Conservation (phyloP, 805 yeast genomes). For the Nematodospora valgi region DNA sequence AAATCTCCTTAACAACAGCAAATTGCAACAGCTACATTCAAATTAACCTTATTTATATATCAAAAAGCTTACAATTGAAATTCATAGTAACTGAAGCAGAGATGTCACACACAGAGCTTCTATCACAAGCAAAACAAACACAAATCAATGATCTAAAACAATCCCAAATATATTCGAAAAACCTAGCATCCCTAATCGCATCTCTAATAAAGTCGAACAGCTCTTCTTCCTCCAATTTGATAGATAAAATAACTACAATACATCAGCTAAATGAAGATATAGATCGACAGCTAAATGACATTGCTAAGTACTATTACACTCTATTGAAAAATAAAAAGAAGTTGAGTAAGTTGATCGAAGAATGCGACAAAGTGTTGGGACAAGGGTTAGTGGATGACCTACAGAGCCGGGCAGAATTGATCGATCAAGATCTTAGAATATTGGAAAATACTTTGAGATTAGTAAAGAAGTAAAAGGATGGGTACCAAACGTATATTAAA, state of each 20-base stretch:
- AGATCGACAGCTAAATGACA: conserved; percentile 30
- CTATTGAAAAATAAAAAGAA: conserved; percentile 20
- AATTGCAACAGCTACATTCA: no score
- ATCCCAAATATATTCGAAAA: conserved; percentile 24
- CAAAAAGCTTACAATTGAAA: no score
- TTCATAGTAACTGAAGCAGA: no score
- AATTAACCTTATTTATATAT: no score
- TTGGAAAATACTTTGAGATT: conserved; percentile 52
- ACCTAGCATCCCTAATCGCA: conserved; percentile 20
- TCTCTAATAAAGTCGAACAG: conserved; percentile 26
- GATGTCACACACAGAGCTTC: conserved; percentile 25
- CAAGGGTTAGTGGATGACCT: conserved; percentile 6
- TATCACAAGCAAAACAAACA: conserved; percentile 31
- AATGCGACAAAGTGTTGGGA: conserved; percentile 3
- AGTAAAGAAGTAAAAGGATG: conserved; percentile 9
- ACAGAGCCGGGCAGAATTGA: conserved; percentile 51
- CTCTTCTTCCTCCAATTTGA: conserved; percentile 11
- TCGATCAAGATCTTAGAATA: conserved; percentile 71
- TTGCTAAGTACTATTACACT: conserved; percentile 27
- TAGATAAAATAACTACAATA: conserved; percentile 39
- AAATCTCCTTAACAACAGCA: no score
- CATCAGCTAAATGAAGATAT: conserved; percentile 37
- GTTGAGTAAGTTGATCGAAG: conserved; percentile 20
- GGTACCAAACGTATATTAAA: background rate
- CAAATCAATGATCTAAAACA: conserved; percentile 26